Evolutionary conservation across 345 rosid genomes (phyloP), one percentile per base, ranked within the genome.

Genomic region (Pugionium cornutum): DNA sequence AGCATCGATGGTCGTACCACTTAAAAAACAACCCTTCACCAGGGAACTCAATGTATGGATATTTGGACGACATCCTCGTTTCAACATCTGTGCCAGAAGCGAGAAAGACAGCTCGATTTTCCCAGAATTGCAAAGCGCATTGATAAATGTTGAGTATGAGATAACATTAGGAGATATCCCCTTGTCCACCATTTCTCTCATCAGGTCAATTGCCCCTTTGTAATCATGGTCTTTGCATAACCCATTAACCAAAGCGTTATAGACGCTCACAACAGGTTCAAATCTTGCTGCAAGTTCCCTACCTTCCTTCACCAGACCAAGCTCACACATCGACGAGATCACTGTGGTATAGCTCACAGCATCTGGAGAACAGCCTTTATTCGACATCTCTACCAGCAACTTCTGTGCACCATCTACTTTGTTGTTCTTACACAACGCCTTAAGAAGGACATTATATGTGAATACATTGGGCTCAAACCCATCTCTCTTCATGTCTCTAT

Each of bases 401-500:
- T 84, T 89, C 73, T 77, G 62, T 11, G 97, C 98, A 10, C 80
- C 84, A 59, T 92, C 92, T 25, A 87, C 79, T 71, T 85, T 81
- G 39, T 79, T 81, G 58, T 86, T 92, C 87, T 83, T 87, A 77
- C 97, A 89, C 83, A 89, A 78, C 0, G 96, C 98, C 80, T 89
- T 89, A 64, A 86, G 77, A 64, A 92, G 92, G 36, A 89, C 73
- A 65, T 92, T 87, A 59, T 89, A 92, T 0, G 98, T 92, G 51
- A 70, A 88, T 31, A 92, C 84, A 82, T 92, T 81, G 0, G 96
- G 91, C 72, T 84, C 91, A 73, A 81, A 75, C 7, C 94, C 89
- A 70, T 83, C 94, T 66, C 81, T 83, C 88, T 84, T 92, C 97
- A 89, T 89, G 45, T 81, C 80, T 66, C 82, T 63, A 71, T 89